Conservation (phyloP, 176 grass and related monocot genomes). For the Bonia amplexicaulis region DNA sequence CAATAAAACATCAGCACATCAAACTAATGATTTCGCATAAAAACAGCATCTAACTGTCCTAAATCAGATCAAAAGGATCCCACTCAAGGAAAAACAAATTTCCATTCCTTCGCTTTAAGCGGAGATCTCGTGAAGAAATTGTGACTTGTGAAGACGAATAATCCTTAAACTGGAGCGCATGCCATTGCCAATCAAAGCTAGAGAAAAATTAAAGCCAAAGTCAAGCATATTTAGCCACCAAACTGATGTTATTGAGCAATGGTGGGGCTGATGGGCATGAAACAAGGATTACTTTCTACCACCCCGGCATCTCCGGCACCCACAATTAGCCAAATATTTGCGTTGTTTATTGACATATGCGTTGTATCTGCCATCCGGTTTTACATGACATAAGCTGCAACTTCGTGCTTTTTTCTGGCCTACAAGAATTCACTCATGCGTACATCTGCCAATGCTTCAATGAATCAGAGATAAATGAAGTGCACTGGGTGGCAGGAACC, state of each 20-base stretch:
- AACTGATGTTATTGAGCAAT: not conserved
- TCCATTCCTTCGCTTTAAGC: constrained; percentile 21
- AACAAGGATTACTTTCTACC: not conserved
- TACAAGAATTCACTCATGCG: not conserved
- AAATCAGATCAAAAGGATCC: constrained; percentile 24
- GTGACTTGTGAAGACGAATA: not conserved
- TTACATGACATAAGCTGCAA: not conserved
- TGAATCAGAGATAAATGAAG: not conserved
- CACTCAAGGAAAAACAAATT: not conserved
- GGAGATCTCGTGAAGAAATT: constrained; percentile 42
- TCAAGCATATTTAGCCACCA: not conserved
- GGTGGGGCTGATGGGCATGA: not conserved
- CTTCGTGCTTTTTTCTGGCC: not conserved
- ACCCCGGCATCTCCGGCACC: constrained; percentile 17
- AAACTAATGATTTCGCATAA: constrained; percentile 27
- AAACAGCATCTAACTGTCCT: constrained; percentile 22
- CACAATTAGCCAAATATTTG: constrained; percentile 11
- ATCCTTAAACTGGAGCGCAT: not conserved
- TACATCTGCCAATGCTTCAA: not conserved
- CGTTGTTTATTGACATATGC: constrained; percentile 5
- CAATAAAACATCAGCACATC: not conserved
- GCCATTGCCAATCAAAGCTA: constrained; percentile 13
- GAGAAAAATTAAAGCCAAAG: constrained; percentile 2
- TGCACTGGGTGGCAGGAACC: not conserved
- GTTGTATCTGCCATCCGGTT: not conserved